These are phyloP conservation scores for Isatis tinctoria DNA, from an alignment of 345 rosid species.

Conservation along the genomic window DNA sequence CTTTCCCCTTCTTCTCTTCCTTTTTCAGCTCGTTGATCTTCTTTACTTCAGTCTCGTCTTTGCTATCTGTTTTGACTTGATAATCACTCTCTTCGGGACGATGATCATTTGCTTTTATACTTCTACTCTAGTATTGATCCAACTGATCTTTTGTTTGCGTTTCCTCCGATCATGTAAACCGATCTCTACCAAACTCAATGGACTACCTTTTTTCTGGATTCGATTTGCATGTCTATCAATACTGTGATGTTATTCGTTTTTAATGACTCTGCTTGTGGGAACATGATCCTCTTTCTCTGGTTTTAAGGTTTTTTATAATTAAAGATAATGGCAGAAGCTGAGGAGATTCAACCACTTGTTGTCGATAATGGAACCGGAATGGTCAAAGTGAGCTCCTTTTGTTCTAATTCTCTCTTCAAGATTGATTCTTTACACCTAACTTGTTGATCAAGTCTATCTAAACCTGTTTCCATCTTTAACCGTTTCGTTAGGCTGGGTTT, in stretches of 20 bases:
- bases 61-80: neutral
- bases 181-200: neutral
- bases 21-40: neutral
- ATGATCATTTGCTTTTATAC: neutral
- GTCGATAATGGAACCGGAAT: conserved; percentile 62
- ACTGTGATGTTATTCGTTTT: neutral
- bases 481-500: conserved; percentile 59
- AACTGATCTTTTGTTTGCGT: neutral
- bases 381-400: conserved; percentile 39
- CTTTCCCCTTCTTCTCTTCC: neutral
- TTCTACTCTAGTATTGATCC: neutral
- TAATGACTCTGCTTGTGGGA: neutral
- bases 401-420: neutral
- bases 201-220: neutral
- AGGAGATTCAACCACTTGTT: conserved; percentile 57
- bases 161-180: neutral
- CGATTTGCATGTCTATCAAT: conserved; percentile 6
- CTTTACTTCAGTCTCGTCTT: neutral
- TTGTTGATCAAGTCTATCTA: conserved; percentile 5
- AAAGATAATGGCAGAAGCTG: conserved; percentile 38
- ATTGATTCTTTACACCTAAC: neutral
- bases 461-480: neutral
- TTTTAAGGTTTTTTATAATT: neutral
- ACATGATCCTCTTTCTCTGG: neutral
- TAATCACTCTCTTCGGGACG: neutral